Evolutionary conservation across 306 rosid species (phyloP), one percentile per base, ranked within the genome.

Genomic region (Vicia faba): DNA sequence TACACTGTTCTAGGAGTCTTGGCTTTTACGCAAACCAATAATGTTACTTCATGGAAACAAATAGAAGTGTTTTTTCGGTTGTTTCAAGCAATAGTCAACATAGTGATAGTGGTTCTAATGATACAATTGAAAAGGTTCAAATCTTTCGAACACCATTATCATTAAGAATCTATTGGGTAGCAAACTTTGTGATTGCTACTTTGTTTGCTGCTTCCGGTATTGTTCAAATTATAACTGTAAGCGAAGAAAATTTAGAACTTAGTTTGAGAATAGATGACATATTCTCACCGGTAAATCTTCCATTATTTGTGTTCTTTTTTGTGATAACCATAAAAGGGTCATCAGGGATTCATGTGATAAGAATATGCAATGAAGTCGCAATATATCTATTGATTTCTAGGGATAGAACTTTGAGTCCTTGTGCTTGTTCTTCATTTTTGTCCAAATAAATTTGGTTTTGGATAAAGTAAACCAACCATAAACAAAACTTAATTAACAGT

Each of bases 241-340:
- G 20, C 9, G 72, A 39, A 60, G 14, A 6, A 2, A 36, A 11
- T 3, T 57, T 76, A 38, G 81, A 20, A 20, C 23, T 26, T 43
- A 76, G 58, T 76, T 81, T 81, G 76, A 76, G 73, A 57, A 50
- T 76, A 25, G 84, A 81, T 68, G 84, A 81, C 5, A 15, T 81
- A 14, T 76, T 81, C 41, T 76, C 84, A 3, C 35, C 73, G 67
- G 71, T 58, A 59, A 69, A 73, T 58, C 74, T 81, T 19, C 67
- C 73, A 16, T 4, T 81, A 7, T 77, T 79, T 46, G 4, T 18
- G 26, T 68, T 81, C 8, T 81, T 81, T 40, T 68, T 69, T 8
- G 12, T 73, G 1, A 39, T 51, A 53, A 40, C 79, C 0, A 11
- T 63, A 3, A 51, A 58, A 77, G 74, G 73, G 18, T 64, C 73